Base-by-base conservation (phyloP, 192 early-diverging fungal genomes). In the Coemansia sp. region DNA sequence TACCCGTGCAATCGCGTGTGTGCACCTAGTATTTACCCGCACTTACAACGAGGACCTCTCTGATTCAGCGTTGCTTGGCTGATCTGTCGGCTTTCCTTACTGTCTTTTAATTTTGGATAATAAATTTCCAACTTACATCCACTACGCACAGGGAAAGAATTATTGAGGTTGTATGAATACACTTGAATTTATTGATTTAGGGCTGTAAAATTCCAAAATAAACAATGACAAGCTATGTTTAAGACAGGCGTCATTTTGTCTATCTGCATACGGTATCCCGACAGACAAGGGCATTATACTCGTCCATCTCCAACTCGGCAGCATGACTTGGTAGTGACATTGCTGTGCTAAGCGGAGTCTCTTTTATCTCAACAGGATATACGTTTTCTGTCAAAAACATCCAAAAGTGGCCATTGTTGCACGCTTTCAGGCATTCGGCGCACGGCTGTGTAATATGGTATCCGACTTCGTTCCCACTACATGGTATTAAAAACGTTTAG, bases 391-490 rank as follows among this genome's bases (percentile, higher is more conserved):
- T 89, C 39, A 90, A 85, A 71, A 97, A 97, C 94, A 97, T 97
- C 94, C 94, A 97, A 76, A 94, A 94, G 69, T 98, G 94, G 0
- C 96, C 96, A 70, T 98, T 98, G 81, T 98, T 94, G 69, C 91
- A 92, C 22, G 93, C 87, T 47, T 92, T 89, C 43, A 98, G 82
- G 64, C 96, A 98, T 11, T 84, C 79, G 37, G 87, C 76, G 67
- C 96, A 98, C 25, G 94, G 91, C 65, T 89, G 86, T 1, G 90
- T 91, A 29, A 92, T 89, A 66, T 92, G 89, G 63, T 92, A 92
- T 14, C 89, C 91, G 59, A 92, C 72, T 17, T 85, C 83, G 58
- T 91, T 92, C 19, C 91, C 91, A 53, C 90, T 70, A 82, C 7
- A 48, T 11, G 7, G 6, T 14, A 54, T 32, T 35, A 55, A 25